Conservation (phyloP, 2,329 filamentous ascomycete genomes). For the Grosmannia serpens region DNA sequence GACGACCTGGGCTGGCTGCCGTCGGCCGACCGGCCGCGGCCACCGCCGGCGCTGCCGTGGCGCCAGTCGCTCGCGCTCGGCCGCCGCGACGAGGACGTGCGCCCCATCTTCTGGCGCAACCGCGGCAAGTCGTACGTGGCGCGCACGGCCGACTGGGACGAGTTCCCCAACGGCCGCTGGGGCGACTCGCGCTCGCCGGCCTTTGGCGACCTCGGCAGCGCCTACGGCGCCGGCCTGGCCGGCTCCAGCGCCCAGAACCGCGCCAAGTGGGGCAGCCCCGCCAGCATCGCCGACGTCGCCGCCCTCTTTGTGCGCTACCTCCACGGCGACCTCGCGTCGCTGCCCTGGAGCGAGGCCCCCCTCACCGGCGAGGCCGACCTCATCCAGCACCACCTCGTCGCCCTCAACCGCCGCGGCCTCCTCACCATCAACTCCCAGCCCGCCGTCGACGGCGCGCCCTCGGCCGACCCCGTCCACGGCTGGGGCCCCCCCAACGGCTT, state of each 20-base stretch:
- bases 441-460: conserved; percentile 82
- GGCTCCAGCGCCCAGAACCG: conserved; percentile 94
- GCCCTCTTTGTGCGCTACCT: conserved; percentile 79
- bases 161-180: conserved; percentile 98
- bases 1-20: conserved; percentile 81
- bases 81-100: conserved; percentile 84
- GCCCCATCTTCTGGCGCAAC: conserved; percentile 98
- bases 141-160: conserved; percentile 96
- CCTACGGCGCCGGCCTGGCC: conserved; percentile 82
- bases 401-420: conserved; percentile 75
- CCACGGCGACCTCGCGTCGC: conserved; percentile 62
- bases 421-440: conserved; percentile 97
- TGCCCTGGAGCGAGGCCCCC: conserved; percentile 90
- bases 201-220: conserved; percentile 89
- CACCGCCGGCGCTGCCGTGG: conserved; percentile 86
- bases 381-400: conserved; percentile 66
- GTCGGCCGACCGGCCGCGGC: conserved; percentile 59
- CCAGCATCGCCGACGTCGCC: conserved; percentile 67
- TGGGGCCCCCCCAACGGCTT: conserved; percentile 95
- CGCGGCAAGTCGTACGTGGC: conserved; percentile 91
- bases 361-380: conserved; percentile 72
- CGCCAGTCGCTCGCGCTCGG: conserved; percentile 85
- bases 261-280: conserved; percentile 85
- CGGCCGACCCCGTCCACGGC: conserved; percentile 73
- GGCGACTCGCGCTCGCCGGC: conserved; percentile 93